phyloP scores from a whole-genome alignment of 2,329 filamentous ascomycete species.

The Paecilomyces fulvus region DNA sequence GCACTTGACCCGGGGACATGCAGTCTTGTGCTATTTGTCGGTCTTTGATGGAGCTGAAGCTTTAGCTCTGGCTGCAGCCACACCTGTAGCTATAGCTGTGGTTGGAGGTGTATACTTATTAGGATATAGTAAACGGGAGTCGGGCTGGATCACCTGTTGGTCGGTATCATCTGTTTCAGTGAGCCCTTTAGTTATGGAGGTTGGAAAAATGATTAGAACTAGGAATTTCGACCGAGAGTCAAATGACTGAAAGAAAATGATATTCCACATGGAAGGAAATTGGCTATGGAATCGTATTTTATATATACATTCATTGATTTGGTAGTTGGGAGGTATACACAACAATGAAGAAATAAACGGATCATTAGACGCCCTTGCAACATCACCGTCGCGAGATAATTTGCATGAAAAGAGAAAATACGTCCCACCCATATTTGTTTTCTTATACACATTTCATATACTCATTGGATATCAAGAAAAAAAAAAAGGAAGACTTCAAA shows the following conservation, averaged over 20 bases:
- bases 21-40: too few relatives aligned
- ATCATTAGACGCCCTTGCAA: background rate
- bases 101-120: too few relatives aligned
- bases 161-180: too few relatives aligned
- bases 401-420: background rate
- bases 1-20: too few relatives aligned
- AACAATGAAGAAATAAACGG: conserved; percentile 1
- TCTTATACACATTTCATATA: background rate
- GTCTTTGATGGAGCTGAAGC: too few relatives aligned
- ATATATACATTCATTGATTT: background rate
- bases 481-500: background rate
- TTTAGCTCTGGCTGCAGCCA: too few relatives aligned
- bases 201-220: background rate
- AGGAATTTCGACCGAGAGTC: background rate
- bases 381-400: background rate
- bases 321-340: background rate
- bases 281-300: background rate
- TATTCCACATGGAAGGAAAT: background rate
- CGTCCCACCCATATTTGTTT: background rate
- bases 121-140: too few relatives aligned
- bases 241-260: background rate
- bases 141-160: too few relatives aligned
- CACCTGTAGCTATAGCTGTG: too few relatives aligned
- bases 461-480: background rate
- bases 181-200: too few relatives aligned